Evolutionary conservation across 2,329 filamentous ascomycete species (phyloP).

Genomic region (Decorospora gaudefroyi): DNA sequence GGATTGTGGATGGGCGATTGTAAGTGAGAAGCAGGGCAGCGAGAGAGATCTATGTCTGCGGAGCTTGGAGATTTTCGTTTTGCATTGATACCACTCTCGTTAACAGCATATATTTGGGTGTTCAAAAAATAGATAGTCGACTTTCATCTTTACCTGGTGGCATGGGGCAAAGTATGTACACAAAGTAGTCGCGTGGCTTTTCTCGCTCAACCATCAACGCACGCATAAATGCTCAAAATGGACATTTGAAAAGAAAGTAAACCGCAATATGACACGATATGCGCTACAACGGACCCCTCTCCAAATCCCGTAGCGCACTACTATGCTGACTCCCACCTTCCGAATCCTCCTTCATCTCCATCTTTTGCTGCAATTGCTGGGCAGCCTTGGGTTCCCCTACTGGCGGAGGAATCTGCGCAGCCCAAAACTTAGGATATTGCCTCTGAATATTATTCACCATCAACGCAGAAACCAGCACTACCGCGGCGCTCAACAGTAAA

Average conservation of each 20-base stretch:
- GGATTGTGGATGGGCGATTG: slow-evolving; percentile 23
- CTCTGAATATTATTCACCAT: slow-evolving; percentile 53
- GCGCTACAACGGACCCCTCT: slow-evolving; percentile 20
- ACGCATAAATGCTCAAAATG: too few species aligned
- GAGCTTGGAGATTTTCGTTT: too few species aligned
- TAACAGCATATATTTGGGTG: too few species aligned
- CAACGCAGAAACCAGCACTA: slow-evolving; percentile 50
- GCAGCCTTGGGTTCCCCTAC: slow-evolving; percentile 22
- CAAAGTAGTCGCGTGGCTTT: too few species aligned
- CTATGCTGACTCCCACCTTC: slow-evolving; percentile 16
- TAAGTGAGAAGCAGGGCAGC: not conserved
- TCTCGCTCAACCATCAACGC: too few species aligned
- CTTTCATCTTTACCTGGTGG: too few species aligned
- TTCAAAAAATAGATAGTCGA: too few species aligned
- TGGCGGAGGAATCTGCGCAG: slow-evolving; percentile 44
- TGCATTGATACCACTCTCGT: too few species aligned
- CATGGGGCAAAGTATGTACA: too few species aligned
- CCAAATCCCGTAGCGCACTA: slow-evolving; percentile 23
- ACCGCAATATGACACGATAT: too few species aligned
- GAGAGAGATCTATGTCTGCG: too few species aligned
- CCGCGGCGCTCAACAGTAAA: slow-evolving; percentile 47
- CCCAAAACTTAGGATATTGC: slow-evolving; percentile 55
- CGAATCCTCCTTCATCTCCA: slow-evolving; percentile 14
- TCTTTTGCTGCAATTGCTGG: slow-evolving; percentile 8
- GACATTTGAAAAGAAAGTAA: too few species aligned